Percentiles rank a stretch among this genome's conserved stretches.
phyloP scores from a whole-genome alignment of 352 stramenopile genomes.

The Aphanomyces invadans region DNA sequence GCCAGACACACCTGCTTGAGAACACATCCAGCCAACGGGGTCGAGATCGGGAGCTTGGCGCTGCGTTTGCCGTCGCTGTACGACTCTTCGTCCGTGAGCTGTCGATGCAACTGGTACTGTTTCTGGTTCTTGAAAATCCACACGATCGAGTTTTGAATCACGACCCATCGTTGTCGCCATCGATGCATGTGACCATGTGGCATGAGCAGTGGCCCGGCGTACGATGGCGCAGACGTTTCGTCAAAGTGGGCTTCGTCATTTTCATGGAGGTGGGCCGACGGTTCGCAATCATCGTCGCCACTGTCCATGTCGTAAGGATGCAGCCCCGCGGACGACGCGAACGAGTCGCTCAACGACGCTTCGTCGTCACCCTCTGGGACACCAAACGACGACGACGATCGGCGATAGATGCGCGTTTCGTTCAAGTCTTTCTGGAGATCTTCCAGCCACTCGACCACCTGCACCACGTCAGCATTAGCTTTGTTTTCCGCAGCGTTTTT shows the following conservation, averaged over 20 bases:
- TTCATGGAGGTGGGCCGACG: neutral
- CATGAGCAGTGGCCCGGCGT: conserved; percentile 3
- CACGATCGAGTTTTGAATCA: conserved; percentile 10
- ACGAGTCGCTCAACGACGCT: neutral
- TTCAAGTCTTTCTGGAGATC: conserved; percentile 23
- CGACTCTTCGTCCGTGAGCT: neutral
- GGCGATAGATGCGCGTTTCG: no score
- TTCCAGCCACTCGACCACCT: conserved; percentile 25
- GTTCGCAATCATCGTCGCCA: neutral
- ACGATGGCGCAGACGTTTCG: conserved; percentile 1
- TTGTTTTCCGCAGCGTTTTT: no score
- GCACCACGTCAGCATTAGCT: no score
- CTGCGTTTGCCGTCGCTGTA: neutral
- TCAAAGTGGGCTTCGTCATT: conserved; percentile 18
- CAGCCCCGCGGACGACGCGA: no score
- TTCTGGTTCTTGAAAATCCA: conserved; percentile 15
- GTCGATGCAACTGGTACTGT: neutral
- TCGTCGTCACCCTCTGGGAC: neutral
- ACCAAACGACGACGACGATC: neutral
- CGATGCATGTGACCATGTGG: conserved; percentile 2
- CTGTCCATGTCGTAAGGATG: neutral
- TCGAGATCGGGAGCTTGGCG: neutral
- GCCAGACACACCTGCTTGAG: neutral
- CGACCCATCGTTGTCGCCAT: conserved; percentile 18
- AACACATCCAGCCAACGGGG: neutral